These are phyloP conservation scores for Rhodotorula babjevae DNA, from an alignment of 768 basidiomycete genomes.

Conservation along the genomic window DNA sequence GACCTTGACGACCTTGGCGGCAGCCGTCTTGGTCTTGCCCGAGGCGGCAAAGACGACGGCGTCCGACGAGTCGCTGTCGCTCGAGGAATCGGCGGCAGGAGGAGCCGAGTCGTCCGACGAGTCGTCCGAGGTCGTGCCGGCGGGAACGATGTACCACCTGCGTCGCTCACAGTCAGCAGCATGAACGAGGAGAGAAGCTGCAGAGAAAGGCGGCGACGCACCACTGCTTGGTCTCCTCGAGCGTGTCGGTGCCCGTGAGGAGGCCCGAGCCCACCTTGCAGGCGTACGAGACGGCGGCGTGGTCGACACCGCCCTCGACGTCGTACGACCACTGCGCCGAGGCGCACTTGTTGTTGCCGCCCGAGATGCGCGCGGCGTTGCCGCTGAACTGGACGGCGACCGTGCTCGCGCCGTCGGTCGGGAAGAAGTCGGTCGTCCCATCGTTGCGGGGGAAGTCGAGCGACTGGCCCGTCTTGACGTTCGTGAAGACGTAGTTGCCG, in stretches of 20 bases:
- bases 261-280: constrained; percentile 30
- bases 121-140: neutral
- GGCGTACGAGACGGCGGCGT: constrained; percentile 35
- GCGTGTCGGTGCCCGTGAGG: constrained; percentile 26
- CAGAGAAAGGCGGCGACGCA: neutral
- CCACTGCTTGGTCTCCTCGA: constrained; percentile 40
- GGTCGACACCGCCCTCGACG: constrained; percentile 27
- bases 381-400: constrained; percentile 13
- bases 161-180: neutral
- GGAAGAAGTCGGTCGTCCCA: constrained; percentile 31
- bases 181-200: no score
- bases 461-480: constrained; percentile 27
- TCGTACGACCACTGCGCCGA: constrained; percentile 18
- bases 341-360: constrained; percentile 37
- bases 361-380: constrained; percentile 25
- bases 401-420: constrained; percentile 1
- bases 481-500: constrained; percentile 34
- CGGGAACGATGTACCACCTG: constrained; percentile 33
- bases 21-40: neutral
- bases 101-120: neutral
- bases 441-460: constrained; percentile 15
- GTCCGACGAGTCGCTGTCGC: neutral
- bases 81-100: neutral
- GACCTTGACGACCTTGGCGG: neutral
- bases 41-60: neutral